Conservation (phyloP, 2,329 filamentous ascomycete genomes). For the Aspergillus sp. region DNA sequence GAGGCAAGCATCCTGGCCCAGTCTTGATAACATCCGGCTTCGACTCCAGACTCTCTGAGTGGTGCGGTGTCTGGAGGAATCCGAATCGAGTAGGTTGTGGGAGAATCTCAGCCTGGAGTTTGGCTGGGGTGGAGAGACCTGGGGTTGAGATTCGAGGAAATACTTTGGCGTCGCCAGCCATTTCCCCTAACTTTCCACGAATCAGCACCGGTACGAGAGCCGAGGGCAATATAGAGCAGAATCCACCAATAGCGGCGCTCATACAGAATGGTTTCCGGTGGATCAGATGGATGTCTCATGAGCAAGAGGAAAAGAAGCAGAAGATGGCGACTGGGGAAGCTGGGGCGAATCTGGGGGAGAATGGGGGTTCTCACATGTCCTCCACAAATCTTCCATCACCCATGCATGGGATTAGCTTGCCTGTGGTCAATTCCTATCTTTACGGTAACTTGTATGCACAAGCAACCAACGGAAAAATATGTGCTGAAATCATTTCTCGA, state of each 20-base stretch:
- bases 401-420: too few relatives aligned
- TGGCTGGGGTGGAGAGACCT: slow-evolving; percentile 19
- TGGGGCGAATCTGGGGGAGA: background rate
- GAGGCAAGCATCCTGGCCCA: slow-evolving; percentile 18
- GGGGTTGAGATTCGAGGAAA: slow-evolving; percentile 32
- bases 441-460: too few relatives aligned
- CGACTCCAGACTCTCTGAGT: slow-evolving; percentile 22
- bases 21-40: slow-evolving; percentile 15
- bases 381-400: too few relatives aligned
- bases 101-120: background rate
- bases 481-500: too few relatives aligned
- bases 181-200: slow-evolving; percentile 26
- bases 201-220: slow-evolving; percentile 15
- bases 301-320: too few relatives aligned
- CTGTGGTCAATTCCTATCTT: too few relatives aligned
- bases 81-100: slow-evolving; percentile 10
- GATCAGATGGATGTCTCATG: background rate
- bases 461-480: too few relatives aligned
- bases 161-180: slow-evolving; percentile 20
- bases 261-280: background rate
- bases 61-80: slow-evolving; percentile 24
- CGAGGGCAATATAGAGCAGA: slow-evolving; percentile 16
- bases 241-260: slow-evolving; percentile 23
- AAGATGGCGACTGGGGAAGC: too few relatives aligned
- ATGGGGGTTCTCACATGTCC: background rate